A percentile compares a stretch with the other conserved stretches of the same genome.
Evolutionary conservation across 2,329 filamentous ascomycete species (phyloP).

Genomic region (Ophiostoma sp.): DNA sequence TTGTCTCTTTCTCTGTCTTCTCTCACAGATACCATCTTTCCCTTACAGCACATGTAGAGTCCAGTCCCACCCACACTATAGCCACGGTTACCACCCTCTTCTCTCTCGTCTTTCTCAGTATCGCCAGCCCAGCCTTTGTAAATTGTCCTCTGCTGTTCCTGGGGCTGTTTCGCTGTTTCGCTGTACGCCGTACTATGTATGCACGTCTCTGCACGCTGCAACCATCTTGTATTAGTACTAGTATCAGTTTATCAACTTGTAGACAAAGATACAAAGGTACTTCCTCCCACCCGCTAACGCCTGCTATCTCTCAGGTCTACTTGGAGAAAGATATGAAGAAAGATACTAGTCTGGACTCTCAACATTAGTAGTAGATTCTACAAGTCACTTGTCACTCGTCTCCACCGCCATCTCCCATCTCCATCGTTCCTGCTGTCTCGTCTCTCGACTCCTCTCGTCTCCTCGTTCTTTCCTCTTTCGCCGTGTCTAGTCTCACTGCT

Average conservation of each 20-base stretch:
- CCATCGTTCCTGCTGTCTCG: slow-evolving; percentile 26
- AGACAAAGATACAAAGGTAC: not conserved
- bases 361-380: not conserved
- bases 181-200: not conserved
- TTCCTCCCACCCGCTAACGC: not conserved
- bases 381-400: slow-evolving; percentile 1
- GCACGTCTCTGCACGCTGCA: slow-evolving; percentile 17
- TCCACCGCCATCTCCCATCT: slow-evolving; percentile 25
- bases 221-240: slow-evolving; percentile 12
- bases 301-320: not conserved
- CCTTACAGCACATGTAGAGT: not conserved
- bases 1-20: not conserved
- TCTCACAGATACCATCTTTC: slow-evolving; percentile 1
- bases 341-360: not conserved
- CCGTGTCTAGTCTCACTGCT: slow-evolving; percentile 27
- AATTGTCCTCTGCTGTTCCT: slow-evolving; percentile 27
- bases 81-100: slow-evolving; percentile 5
- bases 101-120: not conserved
- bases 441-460: slow-evolving; percentile 32
- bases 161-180: slow-evolving; percentile 28
- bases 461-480: slow-evolving; percentile 30
- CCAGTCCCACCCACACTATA: slow-evolving; percentile 20
- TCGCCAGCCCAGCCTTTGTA: slow-evolving; percentile 21
- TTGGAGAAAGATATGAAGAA: not conserved
- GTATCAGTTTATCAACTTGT: not conserved